Evolutionary conservation across 305 asterid genomes (phyloP).

Genomic region (Petunia hybrid): DNA sequence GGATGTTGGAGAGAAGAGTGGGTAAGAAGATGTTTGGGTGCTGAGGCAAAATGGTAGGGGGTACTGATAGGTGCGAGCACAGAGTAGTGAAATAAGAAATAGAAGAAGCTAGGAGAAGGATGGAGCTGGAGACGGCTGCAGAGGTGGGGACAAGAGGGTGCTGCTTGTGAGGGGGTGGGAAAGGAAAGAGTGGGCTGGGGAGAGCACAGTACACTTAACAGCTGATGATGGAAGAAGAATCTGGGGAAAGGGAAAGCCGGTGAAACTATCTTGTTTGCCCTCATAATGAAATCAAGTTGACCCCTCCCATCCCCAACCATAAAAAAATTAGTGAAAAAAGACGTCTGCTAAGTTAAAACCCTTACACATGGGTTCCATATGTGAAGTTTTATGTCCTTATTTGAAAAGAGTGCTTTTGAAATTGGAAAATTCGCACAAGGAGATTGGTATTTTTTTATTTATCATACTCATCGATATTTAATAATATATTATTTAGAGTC

Average conservation of each 20-base stretch:
- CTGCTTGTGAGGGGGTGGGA: not conserved
- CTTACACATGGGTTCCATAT: not conserved
- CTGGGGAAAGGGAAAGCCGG: not conserved
- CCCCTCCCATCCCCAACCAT: not conserved
- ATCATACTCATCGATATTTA: not conserved
- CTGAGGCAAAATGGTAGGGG: not conserved
- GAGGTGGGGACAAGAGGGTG: slow-evolving; percentile 4
- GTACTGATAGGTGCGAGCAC: not conserved
- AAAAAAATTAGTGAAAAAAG: too few relatives aligned
- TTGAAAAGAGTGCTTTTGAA: not conserved
- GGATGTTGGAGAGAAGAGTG: slow-evolving; percentile 18
- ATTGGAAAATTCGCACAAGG: not conserved
- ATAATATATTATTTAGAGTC: not conserved
- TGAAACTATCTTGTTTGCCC: slow-evolving; percentile 12
- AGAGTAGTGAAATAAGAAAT: slow-evolving; percentile 4
- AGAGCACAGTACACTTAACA: not conserved
- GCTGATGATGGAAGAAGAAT: not conserved
- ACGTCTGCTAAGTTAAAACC: not conserved
- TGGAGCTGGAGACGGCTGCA: not conserved
- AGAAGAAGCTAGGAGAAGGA: not conserved
- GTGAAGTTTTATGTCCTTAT: not conserved
- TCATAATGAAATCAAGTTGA: not conserved
- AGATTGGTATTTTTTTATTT: not conserved
- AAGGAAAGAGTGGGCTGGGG: not conserved
- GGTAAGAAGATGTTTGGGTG: not conserved